Base-by-base conservation (phyloP, 345 rosid species). In the Chamaenerion angustifolium region DNA sequence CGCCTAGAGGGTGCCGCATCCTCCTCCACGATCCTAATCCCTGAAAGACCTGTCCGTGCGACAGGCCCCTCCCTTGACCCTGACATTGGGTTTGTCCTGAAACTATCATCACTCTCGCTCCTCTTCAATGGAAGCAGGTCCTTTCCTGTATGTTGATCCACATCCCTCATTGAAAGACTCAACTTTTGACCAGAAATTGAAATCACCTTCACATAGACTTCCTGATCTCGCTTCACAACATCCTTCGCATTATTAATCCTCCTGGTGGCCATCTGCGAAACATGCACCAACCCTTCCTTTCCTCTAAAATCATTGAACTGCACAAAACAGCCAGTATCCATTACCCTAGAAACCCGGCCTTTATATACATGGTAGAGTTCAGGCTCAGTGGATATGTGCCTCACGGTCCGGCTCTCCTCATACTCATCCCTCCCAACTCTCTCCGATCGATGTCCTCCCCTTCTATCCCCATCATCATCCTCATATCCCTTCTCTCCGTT, bases 231-330 rank as follows among this genome's bases (percentile, higher is more conserved):
- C 78, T 83, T 86, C 41, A 83, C 83, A 31, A 73, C 69, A 61
- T 79, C 82, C 52, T 78, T 73, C 1, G 84, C 92, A 52, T 71
- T 77, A 16, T 52, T 25, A 60, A 75, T 67, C 52, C 81, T 81
- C 62, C 81, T 68, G 48, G 68, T 75, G 9, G 86, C 88, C 49
- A 84, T 79, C 81, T 88, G 88, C 6, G 95, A 84, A 56, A 84
- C 76, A 75, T 86, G 96, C 43, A 83, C 93, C 63, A 87, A 51
- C 16, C 96, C 98, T 68, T 86, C 98, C 61, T 82, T 83, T n/a
- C 93, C 95, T 63, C 78, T 72, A 58, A 83, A 71, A 48, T 71
- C 89, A 57, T 50, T 82, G 62, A 90, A 68, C 45, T 78, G 88
- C 57, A 90, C 98, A 46, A 90, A 83, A 55, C 89, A 87, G 18